A percentile compares a stretch with the other conserved stretches of the same genome.
Conservation (phyloP, 257 asterid species). For the Primulina tabacum region DNA sequence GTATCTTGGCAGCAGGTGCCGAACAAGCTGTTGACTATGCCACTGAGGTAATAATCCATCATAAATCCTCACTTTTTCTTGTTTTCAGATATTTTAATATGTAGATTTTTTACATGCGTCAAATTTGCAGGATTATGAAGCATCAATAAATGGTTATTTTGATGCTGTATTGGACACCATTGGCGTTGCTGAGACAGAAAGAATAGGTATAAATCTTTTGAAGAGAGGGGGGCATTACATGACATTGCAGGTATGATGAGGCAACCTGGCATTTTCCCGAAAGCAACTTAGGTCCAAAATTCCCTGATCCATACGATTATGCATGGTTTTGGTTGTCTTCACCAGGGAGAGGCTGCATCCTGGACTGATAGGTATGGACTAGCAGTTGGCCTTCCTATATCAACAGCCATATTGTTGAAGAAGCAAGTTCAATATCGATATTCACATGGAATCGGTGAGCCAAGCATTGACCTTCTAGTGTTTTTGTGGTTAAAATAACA, state of each 20-base stretch:
- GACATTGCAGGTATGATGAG: constrained; percentile 76
- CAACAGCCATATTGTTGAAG: constrained; percentile 59
- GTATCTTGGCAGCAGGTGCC: constrained; percentile 75
- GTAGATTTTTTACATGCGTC: constrained; percentile 8
- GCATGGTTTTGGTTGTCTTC: constrained; percentile 24
- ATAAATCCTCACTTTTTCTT: not conserved
- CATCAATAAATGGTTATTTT: constrained; percentile 68
- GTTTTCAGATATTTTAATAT: constrained; percentile 5
- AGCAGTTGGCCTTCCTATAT: constrained; percentile 67
- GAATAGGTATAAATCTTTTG: constrained; percentile 62
- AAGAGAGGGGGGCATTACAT: constrained; percentile 95
- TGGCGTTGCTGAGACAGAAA: constrained; percentile 86
- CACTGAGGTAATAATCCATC: constrained; percentile 53
- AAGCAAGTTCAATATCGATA: constrained; percentile 75
- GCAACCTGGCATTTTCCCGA: not conserved
- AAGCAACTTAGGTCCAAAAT: not conserved
- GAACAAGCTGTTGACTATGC: constrained; percentile 85
- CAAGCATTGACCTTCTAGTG: not conserved
- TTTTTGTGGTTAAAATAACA: not conserved
- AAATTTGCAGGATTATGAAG: constrained; percentile 60
- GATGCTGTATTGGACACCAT: constrained; percentile 95
- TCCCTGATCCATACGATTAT: not conserved
- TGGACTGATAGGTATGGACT: constrained; percentile 76
- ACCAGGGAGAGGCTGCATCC: constrained; percentile 92
- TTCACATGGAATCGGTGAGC: constrained; percentile 85